Evolutionary conservation across 495 filamentous ascomycete species (phyloP).

Genomic region (Lindgomyces ingoldianus): DNA sequence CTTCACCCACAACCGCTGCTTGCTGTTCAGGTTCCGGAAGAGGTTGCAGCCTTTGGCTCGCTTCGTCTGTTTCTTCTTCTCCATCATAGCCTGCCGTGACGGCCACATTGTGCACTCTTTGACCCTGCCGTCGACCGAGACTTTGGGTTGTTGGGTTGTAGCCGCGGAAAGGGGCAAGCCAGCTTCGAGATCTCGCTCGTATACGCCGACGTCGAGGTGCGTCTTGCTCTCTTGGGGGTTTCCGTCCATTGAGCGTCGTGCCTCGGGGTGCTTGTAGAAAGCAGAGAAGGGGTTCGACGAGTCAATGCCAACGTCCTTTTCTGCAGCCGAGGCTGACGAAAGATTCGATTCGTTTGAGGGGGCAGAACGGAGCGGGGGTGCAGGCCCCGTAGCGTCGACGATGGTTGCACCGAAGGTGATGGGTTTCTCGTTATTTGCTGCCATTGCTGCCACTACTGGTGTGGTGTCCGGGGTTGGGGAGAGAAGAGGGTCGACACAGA

Average conservation of each 20-base stretch:
- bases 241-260: conserved; percentile 53
- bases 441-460: conserved; percentile 11
- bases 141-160: conserved; percentile 36
- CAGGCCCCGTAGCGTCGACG: not conserved
- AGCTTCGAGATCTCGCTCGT: conserved; percentile 45
- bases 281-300: conserved; percentile 54
- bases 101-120: conserved; percentile 52
- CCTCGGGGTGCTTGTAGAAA: conserved; percentile 59
- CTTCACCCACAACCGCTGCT: conserved; percentile 56
- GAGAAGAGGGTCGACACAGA: not conserved
- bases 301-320: conserved; percentile 25
- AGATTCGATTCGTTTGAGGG: conserved; percentile 28
- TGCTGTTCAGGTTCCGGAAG: conserved; percentile 52
- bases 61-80: conserved; percentile 38
- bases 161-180: conserved; percentile 27
- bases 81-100: conserved; percentile 42
- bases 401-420: conserved; percentile 36
- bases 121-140: conserved; percentile 41
- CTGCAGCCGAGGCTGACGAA: conserved; percentile 7
- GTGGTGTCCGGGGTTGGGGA: not conserved
- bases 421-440: conserved; percentile 29
- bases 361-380: conserved; percentile 19
- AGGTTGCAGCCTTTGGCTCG: conserved; percentile 43
- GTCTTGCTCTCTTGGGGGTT: conserved; percentile 44
- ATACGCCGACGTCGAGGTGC: conserved; percentile 34